Percentiles rank a stretch among this genome's conserved stretches.
Conservation (phyloP, 2,329 filamentous ascomycete species). For the Aspergillus nomiae region DNA sequence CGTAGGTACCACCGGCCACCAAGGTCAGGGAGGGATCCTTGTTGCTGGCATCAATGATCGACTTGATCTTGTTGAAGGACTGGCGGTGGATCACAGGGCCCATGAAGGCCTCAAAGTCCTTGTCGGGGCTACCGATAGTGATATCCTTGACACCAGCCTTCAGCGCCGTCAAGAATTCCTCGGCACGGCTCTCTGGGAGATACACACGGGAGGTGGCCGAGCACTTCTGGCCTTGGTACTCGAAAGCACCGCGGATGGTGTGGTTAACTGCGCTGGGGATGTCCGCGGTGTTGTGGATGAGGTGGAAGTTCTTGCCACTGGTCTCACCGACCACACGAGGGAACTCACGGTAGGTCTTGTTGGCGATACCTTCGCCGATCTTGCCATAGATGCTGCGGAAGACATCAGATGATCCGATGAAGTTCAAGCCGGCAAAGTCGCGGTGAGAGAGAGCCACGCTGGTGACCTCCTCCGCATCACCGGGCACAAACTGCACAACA, state of each 20-base stretch:
- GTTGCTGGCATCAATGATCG: constrained; percentile 76
- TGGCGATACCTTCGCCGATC: constrained; percentile 76
- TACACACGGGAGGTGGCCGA: constrained; percentile 78
- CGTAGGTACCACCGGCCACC: constrained; percentile 72
- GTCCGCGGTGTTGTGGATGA: constrained; percentile 74
- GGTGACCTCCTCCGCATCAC: constrained; percentile 81
- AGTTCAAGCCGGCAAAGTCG: constrained; percentile 84
- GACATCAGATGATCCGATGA: constrained; percentile 85
- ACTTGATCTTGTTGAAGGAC: constrained; percentile 75
- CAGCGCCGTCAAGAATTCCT: constrained; percentile 67
- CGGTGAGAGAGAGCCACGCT: constrained; percentile 72
- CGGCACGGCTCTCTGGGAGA: constrained; percentile 72
- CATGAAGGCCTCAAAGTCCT: constrained; percentile 64
- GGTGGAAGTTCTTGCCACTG: constrained; percentile 88
- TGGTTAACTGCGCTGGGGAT: constrained; percentile 75
- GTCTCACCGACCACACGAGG: constrained; percentile 86
- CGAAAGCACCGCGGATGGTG: constrained; percentile 81
- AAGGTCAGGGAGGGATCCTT: constrained; percentile 69
- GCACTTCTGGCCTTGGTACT: constrained; percentile 89
- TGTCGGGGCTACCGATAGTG: constrained; percentile 58
- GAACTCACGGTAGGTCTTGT: constrained; percentile 78
- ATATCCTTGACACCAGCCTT: constrained; percentile 67
- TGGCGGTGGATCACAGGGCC: constrained; percentile 79
- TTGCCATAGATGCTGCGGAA: constrained; percentile 86
- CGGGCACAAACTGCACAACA: constrained; percentile 91